Conservation (phyloP, 2,329 filamentous ascomycete species). For the Cladosporium austrohemisphaericum region DNA sequence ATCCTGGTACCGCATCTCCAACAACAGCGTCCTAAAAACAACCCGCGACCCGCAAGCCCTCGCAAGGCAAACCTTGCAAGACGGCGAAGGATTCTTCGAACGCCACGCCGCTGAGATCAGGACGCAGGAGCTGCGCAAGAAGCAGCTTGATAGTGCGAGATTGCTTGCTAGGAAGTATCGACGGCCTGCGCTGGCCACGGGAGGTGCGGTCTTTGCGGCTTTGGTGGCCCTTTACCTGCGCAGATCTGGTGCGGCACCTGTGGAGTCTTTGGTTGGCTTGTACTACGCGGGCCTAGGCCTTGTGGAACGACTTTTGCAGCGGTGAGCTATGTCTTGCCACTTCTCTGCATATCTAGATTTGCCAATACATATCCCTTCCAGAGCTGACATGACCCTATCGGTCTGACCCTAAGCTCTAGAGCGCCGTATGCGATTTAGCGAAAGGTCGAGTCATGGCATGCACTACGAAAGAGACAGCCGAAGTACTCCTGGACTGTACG, state of each 20-base stretch:
- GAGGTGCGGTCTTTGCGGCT: slow-evolving; percentile 60
- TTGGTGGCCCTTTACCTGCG: slow-evolving; percentile 59
- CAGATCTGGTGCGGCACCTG: not conserved
- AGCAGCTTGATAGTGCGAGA: slow-evolving; percentile 38
- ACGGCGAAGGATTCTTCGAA: slow-evolving; percentile 66
- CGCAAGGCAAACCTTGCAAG: slow-evolving; percentile 55
- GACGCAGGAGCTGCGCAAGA: slow-evolving; percentile 58
- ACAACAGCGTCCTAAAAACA: slow-evolving; percentile 80
- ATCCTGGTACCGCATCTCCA: slow-evolving; percentile 69
- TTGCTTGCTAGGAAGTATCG: slow-evolving; percentile 61
- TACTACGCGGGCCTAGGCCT: not conserved
- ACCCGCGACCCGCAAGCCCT: slow-evolving; percentile 54
- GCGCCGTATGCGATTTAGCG: no score
- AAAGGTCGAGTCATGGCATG: no score
- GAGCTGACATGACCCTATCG: no score
- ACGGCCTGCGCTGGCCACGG: slow-evolving; percentile 54
- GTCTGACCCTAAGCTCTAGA: no score
- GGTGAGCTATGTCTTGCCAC: no score
- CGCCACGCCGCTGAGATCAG: slow-evolving; percentile 69
- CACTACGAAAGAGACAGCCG: no score
- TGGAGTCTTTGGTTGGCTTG: not conserved
- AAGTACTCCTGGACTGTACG: no score
- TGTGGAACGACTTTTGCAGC: no score
- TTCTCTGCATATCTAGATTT: no score
- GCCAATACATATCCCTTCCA: no score